Conservation (phyloP, 2,329 filamentous ascomycete genomes). For the Immersiporthe knoxdaviesiana region DNA sequence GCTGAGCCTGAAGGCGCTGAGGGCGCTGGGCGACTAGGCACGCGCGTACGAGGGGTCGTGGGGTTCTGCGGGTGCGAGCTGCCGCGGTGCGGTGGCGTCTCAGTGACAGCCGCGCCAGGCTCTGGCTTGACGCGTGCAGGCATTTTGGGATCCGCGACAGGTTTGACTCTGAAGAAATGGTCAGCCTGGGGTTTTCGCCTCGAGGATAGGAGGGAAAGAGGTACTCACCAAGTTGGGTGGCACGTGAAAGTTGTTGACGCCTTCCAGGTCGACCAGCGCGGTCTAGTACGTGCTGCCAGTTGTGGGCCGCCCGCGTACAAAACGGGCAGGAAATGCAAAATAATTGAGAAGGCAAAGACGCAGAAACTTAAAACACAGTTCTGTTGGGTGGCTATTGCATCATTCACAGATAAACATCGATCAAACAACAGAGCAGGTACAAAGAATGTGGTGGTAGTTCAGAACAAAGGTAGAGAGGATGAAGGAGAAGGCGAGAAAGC, state of each 20-base stretch:
- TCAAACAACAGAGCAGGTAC: background rate
- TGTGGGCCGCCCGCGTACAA: background rate
- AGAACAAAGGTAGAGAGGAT: background rate
- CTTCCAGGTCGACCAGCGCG: background rate
- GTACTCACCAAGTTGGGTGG: background rate
- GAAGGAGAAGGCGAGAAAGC: background rate
- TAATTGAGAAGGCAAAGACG: background rate
- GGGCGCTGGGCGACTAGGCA: conserved; percentile 21
- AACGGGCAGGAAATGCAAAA: background rate
- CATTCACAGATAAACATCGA: background rate
- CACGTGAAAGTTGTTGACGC: background rate
- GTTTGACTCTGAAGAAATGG: background rate
- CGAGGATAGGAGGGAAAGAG: background rate
- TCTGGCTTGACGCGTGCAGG: conserved; percentile 23
- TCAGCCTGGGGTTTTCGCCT: background rate
- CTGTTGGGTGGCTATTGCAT: background rate
- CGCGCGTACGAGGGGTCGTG: conserved; percentile 7
- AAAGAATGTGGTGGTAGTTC: background rate
- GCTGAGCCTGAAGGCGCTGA: conserved; percentile 22
- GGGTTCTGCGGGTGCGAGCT: conserved; percentile 14
- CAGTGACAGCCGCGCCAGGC: conserved; percentile 6
- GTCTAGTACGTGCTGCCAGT: background rate
- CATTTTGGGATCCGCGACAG: conserved; percentile 3
- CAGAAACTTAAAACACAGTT: background rate
- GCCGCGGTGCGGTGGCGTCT: conserved; percentile 10